Evolutionary conservation across 2,329 filamentous ascomycete species (phyloP), one percentile per base, ranked within the genome.

Genomic region (Cordyceps pruinosa): DNA sequence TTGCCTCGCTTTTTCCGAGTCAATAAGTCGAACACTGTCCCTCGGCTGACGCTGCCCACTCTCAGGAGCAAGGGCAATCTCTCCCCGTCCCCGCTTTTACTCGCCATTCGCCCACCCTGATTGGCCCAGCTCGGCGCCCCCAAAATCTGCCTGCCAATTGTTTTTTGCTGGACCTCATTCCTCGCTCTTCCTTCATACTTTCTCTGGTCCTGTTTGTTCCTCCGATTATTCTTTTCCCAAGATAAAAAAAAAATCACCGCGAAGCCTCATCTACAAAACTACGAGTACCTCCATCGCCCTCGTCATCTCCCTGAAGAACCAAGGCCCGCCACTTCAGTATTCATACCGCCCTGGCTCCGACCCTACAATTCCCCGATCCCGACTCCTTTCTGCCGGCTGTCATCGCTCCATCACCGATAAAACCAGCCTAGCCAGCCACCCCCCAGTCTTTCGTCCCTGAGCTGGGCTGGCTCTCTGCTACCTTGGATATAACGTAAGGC

Each of bases 401-500:
- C 19, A 8, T 6, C 8, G 7, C n/a, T 32, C 28, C 44, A 8
- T 50, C 46, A 25, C 37, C 26, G 37, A 46, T 13, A 25, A 5
- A 19, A 50, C 47, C 35, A 52, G 49, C 28, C 19, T 44, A 44
- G 26, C 37, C 30, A 6, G 10, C 12, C 13, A 9, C 30, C 47
- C 30, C 44, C 44, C 28, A 32, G 34, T 15, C 47, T 32, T 28
- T 25, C n/a, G 41, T 53, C 39, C 50, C 39, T 53, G 41, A 54
- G 28, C 51, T 21, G 3, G 30, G 41, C 21, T 37, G 17, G n/a
- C 41, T 54, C 41, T 13, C n/a, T 44, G 35, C 21, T 34, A 49
- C 35, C 17, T 42, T 42, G 49, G 30, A 52, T 34, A 52, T 52
- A 52, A 52, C 39, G 19, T 52, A 52, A 44, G 49, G 49, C 49